Base-by-base conservation (phyloP, 2,329 filamentous ascomycete genomes). In the Cordyceps cateniannulata region DNA sequence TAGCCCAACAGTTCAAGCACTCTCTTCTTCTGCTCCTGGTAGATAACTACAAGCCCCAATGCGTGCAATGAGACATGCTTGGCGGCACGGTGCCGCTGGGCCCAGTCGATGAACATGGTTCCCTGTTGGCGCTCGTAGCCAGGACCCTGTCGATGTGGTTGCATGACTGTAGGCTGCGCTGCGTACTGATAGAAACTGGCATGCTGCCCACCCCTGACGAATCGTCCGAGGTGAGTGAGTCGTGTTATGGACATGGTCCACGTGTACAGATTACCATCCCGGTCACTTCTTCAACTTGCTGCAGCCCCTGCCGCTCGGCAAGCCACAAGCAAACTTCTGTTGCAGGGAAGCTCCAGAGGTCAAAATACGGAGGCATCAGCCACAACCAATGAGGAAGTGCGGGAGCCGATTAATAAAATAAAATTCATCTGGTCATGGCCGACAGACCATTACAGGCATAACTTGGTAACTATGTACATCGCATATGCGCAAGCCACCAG, bases 201-300 rank as follows among this genome's bases (percentile, higher is more conserved):
- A 24, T 32, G 32, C n/a, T 24, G 40, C 20, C n/a, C n/a, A n/a
- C n/a, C 53, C 42, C 53, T 56, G 42, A 47, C 25, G 53, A 56
- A 56, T 56, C 40, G 42, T 56, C 42, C 14, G 40, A n/a, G n/a
- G n/a, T n/a, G n/a, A 35, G 40, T 35, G 25, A 55, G n/a, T 55
- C 27, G 40, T 47, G 14, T 20, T 40, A 42, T 27, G 25, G 53
- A 56, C 53, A 25, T 45, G 22, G 53, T 7, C 53, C 53, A 56
- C 53, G 53, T 56, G 53, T 35, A n/a, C n/a, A n/a, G n/a, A n/a
- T n/a, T n/a, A 18, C 27, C 53, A 56, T 47, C 53, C 53, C 18
- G 27, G 53, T 47, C 40, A 12, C 10, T 32, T 32, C n/a, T 55
- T 45, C 51, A 25, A 25, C 35, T 40, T n/a, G 22, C 9, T 32